Evolutionary conservation across 148 eudicot genomes (phyloP).

Genomic region (Selenicereus undatus): DNA sequence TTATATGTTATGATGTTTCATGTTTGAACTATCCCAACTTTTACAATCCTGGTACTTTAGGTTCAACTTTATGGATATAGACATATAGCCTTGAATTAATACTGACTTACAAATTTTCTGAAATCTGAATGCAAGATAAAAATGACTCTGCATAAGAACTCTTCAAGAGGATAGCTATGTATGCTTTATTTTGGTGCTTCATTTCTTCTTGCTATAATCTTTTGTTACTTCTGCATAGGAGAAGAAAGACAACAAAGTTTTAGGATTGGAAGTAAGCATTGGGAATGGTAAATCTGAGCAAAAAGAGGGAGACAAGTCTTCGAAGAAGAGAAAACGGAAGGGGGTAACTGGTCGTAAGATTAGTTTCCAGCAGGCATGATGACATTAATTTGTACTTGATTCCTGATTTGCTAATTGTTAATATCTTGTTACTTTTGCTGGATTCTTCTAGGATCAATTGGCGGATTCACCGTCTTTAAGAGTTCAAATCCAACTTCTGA

Average conservation of each 20-base stretch:
- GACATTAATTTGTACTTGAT: conserved; percentile 1
- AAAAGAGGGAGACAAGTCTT: conserved; percentile 30
- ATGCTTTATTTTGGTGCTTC: not conserved
- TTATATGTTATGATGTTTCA: not conserved
- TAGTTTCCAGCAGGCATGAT: not conserved
- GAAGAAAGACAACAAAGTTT: conserved; percentile 42
- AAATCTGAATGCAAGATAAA: not conserved
- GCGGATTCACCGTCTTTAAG: conserved; percentile 79
- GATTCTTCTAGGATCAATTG: conserved; percentile 43
- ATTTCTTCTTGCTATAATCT: not conserved
- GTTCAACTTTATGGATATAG: not conserved
- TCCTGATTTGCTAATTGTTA: not conserved
- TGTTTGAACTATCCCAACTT: not conserved
- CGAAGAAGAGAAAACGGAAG: conserved; percentile 80
- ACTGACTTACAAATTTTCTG: not conserved
- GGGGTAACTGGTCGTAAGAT: conserved; percentile 38
- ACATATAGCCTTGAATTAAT: not conserved
- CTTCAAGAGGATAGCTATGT: not conserved
- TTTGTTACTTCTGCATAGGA: conserved; percentile 31
- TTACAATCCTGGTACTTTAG: not conserved
- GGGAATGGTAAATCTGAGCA: conserved; percentile 23
- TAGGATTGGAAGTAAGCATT: conserved; percentile 21
- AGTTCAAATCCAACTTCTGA: conserved; percentile 36
- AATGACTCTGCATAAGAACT: not conserved
- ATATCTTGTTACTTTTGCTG: not conserved